Conservation (phyloP, 2,329 filamentous ascomycete species). For the Fusarium sp. region DNA sequence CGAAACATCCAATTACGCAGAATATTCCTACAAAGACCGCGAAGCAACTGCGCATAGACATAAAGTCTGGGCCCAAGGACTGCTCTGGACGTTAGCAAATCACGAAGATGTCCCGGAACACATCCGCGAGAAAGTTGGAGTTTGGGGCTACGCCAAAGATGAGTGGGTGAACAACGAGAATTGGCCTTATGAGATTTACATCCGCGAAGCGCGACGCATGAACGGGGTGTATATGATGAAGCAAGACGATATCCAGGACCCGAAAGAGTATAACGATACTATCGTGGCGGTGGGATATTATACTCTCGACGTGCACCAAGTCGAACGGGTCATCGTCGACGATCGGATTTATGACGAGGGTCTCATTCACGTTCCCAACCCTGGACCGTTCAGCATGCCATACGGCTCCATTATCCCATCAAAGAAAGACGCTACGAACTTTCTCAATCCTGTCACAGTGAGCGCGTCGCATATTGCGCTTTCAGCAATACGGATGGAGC, state of each 20-base stretch:
- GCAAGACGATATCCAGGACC: conserved; percentile 22
- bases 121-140: neutral
- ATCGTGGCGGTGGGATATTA: conserved; percentile 25
- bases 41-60: conserved; percentile 1
- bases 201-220: conserved; percentile 32
- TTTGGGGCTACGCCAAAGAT: conserved; percentile 33
- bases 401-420: conserved; percentile 11
- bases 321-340: conserved; percentile 21
- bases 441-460: conserved; percentile 32
- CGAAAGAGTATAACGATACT: conserved; percentile 3
- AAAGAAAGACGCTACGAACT: conserved; percentile 17
- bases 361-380: conserved; percentile 18
- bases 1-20: conserved; percentile 24
- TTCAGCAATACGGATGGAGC: conserved; percentile 33
- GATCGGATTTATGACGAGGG: conserved; percentile 28
- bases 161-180: conserved; percentile 19
- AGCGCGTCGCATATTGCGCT: conserved; percentile 28
- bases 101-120: conserved; percentile 9
- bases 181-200: conserved; percentile 32
- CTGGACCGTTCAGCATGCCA: conserved; percentile 18
- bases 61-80: conserved; percentile 28
- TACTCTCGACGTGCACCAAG: conserved; percentile 30
- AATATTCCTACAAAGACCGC: conserved; percentile 25
- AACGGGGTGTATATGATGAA: conserved; percentile 29
- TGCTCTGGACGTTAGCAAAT: conserved; percentile 29